These are phyloP conservation scores for Geoglossum glabrum DNA, from an alignment of 495 filamentous ascomycete species.

Conservation along the genomic window DNA sequence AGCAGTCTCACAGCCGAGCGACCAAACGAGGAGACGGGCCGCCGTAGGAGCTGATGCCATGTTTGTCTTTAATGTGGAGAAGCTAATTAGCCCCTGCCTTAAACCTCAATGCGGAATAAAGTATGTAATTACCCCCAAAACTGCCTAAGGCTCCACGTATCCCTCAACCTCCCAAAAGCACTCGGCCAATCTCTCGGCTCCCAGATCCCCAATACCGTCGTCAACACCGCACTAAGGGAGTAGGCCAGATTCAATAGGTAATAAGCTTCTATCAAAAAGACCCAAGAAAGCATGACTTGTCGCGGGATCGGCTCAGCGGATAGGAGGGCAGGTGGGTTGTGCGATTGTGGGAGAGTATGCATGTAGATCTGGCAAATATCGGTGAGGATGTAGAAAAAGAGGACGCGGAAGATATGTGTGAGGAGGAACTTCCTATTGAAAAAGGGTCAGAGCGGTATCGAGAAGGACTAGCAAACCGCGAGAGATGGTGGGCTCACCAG, in stretches of 20 bases:
- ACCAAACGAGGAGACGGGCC: neutral
- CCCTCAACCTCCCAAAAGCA: neutral
- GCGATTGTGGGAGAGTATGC: neutral
- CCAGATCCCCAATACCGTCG: neutral
- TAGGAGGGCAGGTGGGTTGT: neutral
- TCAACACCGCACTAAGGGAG: neutral
- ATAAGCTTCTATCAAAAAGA: neutral
- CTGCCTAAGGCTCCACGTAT: neutral
- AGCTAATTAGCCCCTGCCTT: neutral
- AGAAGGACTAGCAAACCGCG: neutral
- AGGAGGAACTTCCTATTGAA: neutral
- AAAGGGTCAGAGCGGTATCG: neutral
- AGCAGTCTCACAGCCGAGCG: neutral
- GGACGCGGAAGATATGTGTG: neutral
- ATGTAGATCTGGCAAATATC: neutral
- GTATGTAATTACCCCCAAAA: neutral
- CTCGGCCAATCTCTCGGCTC: neutral
- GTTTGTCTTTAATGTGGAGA: neutral
- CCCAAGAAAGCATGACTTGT: neutral
- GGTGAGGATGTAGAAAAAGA: neutral
- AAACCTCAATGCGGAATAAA: neutral
- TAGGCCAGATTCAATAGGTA: neutral
- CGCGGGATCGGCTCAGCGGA: neutral
- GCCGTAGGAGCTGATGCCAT: neutral
- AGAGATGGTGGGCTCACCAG: neutral